Conservation (phyloP, 2,329 filamentous ascomycete genomes). For the Emergomyces africanus region DNA sequence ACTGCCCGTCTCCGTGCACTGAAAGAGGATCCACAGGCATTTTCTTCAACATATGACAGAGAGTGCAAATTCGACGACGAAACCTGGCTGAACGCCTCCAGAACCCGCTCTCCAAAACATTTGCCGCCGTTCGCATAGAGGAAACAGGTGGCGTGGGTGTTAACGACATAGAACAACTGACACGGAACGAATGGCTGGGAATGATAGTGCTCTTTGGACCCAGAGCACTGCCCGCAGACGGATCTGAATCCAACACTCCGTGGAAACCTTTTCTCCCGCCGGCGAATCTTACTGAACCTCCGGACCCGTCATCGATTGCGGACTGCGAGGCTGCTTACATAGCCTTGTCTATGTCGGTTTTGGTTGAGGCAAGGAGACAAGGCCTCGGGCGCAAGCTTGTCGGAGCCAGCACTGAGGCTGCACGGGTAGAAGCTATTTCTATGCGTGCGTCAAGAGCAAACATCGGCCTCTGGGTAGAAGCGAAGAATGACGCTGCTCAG, state of each 20-base stretch:
- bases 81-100: constrained; percentile 18
- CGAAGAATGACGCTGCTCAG: constrained; percentile 9
- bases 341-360: constrained; percentile 18
- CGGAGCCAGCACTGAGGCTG: constrained; percentile 6
- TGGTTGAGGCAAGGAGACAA: constrained; percentile 11
- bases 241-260: constrained; percentile 1
- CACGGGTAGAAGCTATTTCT: constrained; percentile 5
- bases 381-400: constrained; percentile 14
- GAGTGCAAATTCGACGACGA: constrained; percentile 16
- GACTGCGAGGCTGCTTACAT: constrained; percentile 13
- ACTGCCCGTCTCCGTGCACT: constrained; percentile 16
- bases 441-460: constrained; percentile 8
- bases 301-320: constrained; percentile 4
- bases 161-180: constrained; percentile 5
- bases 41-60: constrained; percentile 19
- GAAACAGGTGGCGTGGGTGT: not conserved
- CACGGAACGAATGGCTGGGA: constrained; percentile 18
- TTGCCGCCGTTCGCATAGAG: constrained; percentile 13
- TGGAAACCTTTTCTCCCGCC: constrained; percentile 6
- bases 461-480: constrained; percentile 12
- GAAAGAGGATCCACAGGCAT: constrained; percentile 17
- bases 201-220: constrained; percentile 19
- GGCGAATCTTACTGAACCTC: not conserved
- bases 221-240: constrained; percentile 6
- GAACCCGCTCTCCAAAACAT: constrained; percentile 16